Percentiles rank a stretch among this genome's conserved stretches.
Conservation (phyloP, 352 stramenopile species). For the Pythium insidiosum region DNA sequence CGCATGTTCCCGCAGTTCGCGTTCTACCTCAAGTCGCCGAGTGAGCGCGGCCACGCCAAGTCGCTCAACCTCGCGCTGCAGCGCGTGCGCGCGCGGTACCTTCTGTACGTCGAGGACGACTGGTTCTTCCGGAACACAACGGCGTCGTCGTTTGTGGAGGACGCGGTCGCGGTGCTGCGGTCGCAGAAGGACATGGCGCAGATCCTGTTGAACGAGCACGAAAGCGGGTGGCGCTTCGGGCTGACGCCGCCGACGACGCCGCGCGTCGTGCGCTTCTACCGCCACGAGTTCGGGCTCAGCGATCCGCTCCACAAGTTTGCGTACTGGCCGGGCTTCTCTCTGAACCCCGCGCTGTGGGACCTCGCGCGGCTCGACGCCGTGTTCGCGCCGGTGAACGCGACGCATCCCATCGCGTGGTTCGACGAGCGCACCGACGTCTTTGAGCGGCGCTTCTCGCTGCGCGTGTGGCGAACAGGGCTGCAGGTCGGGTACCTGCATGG, state of each 20-base stretch:
- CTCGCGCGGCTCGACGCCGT: slow-evolving; percentile 6
- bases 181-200: slow-evolving; percentile 18
- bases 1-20: slow-evolving; percentile 18
- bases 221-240: slow-evolving; percentile 12
- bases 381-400: slow-evolving; percentile 1
- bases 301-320: slow-evolving; percentile 28
- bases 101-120: slow-evolving; percentile 65
- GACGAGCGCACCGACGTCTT: slow-evolving; percentile 22
- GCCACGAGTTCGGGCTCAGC: slow-evolving; percentile 43
- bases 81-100: slow-evolving; percentile 22
- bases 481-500: slow-evolving; percentile 17
- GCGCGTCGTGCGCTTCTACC: slow-evolving; percentile 20
- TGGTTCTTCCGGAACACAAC: slow-evolving; percentile 20
- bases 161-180: slow-evolving; percentile 15
- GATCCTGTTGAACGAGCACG: slow-evolving; percentile 50
- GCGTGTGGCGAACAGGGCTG: slow-evolving; percentile 22
- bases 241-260: background rate
- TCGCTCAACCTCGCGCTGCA: slow-evolving; percentile 36
- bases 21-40: slow-evolving; percentile 24
- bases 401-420: slow-evolving; percentile 6
- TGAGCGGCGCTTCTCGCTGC: slow-evolving; percentile 22
- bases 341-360: slow-evolving; percentile 56
- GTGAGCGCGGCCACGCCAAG: slow-evolving; percentile 31
- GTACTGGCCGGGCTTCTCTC: slow-evolving; percentile 57
- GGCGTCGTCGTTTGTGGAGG: slow-evolving; percentile 6